These are phyloP conservation scores for Claviceps sp. DNA, from an alignment of 2,329 filamentous ascomycete species.

Conservation along the genomic window DNA sequence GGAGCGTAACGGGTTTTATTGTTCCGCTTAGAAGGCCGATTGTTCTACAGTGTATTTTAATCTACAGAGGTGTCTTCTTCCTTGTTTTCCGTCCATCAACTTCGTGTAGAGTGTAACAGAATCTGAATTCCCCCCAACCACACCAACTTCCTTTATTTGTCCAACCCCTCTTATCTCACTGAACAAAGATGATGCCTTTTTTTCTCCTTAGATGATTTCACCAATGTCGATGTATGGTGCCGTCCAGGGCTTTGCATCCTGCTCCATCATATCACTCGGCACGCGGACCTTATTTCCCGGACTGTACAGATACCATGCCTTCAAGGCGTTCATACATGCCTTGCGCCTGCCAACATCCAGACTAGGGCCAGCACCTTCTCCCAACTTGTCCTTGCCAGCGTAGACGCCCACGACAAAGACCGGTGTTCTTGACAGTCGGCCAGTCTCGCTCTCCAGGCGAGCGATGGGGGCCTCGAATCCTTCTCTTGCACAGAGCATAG, in stretches of 20 bases:
- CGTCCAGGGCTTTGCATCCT: conserved; percentile 49
- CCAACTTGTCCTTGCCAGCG: conserved; percentile 80
- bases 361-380: conserved; percentile 72
- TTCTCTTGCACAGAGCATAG: conserved; percentile 72
- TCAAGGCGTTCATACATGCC: conserved; percentile 74
- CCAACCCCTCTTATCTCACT: neutral
- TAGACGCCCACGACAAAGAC: conserved; percentile 93
- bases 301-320: conserved; percentile 93
- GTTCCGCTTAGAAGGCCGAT: conserved; percentile 6
- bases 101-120: neutral
- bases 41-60: conserved; percentile 26
- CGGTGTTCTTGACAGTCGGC: conserved; percentile 68
- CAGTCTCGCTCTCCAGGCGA: conserved; percentile 80
- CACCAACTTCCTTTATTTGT: neutral
- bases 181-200: neutral
- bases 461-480: conserved; percentile 81
- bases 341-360: conserved; percentile 64
- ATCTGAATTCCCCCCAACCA: neutral
- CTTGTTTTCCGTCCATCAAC: neutral
- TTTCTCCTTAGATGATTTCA: conserved; percentile 42
- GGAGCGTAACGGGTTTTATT: too few species aligned
- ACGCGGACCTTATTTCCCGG: conserved; percentile 52
- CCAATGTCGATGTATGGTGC: conserved; percentile 57
- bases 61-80: conserved; percentile 18
- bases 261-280: conserved; percentile 55